Conservation (phyloP, 371 early-diverging fungal genomes). For the Mucor circinelloides region DNA sequence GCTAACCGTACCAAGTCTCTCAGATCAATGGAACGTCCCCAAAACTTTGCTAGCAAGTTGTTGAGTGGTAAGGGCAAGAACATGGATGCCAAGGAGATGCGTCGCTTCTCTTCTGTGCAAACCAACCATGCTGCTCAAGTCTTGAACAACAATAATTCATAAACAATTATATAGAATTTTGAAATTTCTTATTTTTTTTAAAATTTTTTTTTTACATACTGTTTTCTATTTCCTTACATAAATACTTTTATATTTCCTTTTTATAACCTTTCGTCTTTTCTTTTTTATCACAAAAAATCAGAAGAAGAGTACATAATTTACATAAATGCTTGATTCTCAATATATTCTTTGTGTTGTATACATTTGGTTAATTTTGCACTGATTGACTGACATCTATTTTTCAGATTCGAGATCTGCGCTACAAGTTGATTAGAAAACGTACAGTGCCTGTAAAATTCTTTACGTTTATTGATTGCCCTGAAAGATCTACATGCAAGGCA, state of each 20-base stretch:
- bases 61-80: constrained; percentile 40
- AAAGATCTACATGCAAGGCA: background rate
- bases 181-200: constrained; percentile 1
- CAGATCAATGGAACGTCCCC: constrained; percentile 45
- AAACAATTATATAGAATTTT: constrained; percentile 1
- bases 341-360: background rate
- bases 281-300: background rate
- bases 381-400: background rate
- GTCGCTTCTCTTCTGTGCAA: constrained; percentile 57
- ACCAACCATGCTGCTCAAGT: constrained; percentile 47
- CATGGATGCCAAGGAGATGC: constrained; percentile 54
- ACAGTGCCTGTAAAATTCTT: background rate
- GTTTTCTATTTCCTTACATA: background rate
- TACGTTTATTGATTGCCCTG: background rate
- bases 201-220: background rate
- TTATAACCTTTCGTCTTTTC: background rate
- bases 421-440: background rate
- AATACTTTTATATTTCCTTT: background rate
- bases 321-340: background rate
- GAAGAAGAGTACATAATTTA: background rate
- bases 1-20: constrained; percentile 50
- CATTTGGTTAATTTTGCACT: background rate
- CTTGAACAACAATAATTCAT: constrained; percentile 43
- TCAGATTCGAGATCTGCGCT: background rate
- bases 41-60: constrained; percentile 45